These are phyloP conservation scores for Ceratonia siliqua DNA, from an alignment of 306 rosid species.

Conservation along the genomic window DNA sequence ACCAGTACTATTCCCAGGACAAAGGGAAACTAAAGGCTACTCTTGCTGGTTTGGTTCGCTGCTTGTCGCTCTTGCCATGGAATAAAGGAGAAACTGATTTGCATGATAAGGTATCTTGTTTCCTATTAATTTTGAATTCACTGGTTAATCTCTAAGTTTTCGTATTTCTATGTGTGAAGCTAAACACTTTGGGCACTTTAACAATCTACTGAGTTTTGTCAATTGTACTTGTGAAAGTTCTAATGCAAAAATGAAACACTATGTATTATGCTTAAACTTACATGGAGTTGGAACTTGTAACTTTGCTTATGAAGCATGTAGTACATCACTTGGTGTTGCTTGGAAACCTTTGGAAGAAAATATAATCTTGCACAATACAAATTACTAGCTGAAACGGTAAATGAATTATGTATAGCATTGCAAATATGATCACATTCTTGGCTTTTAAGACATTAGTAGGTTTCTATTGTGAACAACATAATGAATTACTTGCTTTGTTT, in stretches of 20 bases:
- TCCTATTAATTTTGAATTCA: constrained; percentile 8
- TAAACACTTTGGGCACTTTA: constrained; percentile 21
- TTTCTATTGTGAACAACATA: constrained; percentile 5
- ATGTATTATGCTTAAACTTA: not conserved
- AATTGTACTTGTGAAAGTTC: not conserved
- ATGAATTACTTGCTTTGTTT: constrained; percentile 15
- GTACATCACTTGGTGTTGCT: not conserved
- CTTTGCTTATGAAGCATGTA: not conserved
- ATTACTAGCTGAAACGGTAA: not conserved
- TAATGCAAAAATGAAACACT: not conserved
- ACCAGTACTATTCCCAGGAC: constrained; percentile 68
- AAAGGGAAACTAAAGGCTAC: constrained; percentile 68
- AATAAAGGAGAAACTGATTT: constrained; percentile 57
- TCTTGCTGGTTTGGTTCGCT: constrained; percentile 71
- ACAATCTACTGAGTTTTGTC: not conserved
- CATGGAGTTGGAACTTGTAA: not conserved
- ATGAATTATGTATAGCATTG: not conserved
- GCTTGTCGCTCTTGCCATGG: constrained; percentile 84
- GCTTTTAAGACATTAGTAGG: not conserved
- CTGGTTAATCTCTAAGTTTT: constrained; percentile 17
- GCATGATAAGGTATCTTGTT: constrained; percentile 54
- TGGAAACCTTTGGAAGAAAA: not conserved
- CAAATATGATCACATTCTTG: not conserved
- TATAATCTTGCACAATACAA: not conserved
- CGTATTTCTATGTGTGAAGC: not conserved